A percentile compares a stretch with the other conserved stretches of the same genome.
These are phyloP conservation scores for Colletotrichum nymphaeae DNA, from an alignment of 2,329 filamentous ascomycete species.

Conservation along the genomic window DNA sequence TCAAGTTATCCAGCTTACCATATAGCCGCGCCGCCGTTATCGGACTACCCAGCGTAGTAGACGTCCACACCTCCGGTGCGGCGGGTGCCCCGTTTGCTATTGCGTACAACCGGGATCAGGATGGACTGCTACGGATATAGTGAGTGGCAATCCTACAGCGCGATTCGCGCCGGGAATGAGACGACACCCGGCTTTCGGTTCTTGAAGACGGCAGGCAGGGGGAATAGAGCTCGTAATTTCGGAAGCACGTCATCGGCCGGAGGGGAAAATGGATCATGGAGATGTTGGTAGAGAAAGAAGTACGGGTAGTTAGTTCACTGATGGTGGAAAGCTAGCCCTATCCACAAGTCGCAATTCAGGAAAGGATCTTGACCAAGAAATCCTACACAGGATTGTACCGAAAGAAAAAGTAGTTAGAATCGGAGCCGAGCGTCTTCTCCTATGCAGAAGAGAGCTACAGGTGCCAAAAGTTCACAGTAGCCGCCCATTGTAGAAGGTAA, in stretches of 20 bases:
- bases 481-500: neutral
- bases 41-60: neutral
- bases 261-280: neutral
- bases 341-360: neutral
- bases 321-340: neutral
- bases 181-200: neutral
- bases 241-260: neutral
- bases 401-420: neutral
- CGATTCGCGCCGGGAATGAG: neutral
- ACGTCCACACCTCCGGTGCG: neutral
- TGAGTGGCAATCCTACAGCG: neutral
- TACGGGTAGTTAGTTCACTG: neutral
- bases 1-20: neutral
- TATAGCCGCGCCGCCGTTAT: slow-evolving; percentile 3
- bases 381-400: neutral
- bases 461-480: neutral
- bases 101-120: neutral
- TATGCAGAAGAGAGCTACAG: neutral
- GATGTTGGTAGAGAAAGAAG: neutral
- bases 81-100: neutral
- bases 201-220: neutral
- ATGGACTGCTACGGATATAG: neutral
- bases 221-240: neutral
- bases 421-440: neutral
- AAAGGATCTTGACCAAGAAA: neutral